A percentile compares a stretch with the other conserved stretches of the same genome.
Conservation (phyloP, 1,139 yeast genomes). For the Debaryomyces coudertii region DNA sequence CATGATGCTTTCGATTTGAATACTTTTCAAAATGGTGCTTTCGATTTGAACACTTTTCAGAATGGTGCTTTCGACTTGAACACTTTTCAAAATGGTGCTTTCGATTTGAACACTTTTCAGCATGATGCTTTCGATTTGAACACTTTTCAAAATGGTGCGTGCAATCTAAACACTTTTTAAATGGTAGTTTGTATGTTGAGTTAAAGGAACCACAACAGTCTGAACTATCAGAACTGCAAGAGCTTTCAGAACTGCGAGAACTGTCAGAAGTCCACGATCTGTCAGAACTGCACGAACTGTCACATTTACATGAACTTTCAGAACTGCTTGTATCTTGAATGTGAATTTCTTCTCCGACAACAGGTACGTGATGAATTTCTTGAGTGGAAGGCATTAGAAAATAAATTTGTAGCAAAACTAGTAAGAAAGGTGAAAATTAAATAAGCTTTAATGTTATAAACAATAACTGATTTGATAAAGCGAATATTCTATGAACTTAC, state of each 20-base stretch:
- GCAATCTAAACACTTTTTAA: neutral
- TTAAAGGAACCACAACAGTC: neutral
- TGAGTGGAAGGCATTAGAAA: constrained; percentile 3
- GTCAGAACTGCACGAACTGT: no score
- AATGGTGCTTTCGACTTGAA: neutral
- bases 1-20: neutral
- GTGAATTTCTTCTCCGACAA: constrained; percentile 1
- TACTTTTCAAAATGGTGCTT: neutral
- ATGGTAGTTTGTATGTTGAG: neutral
- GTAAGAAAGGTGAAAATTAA: constrained; percentile 10
- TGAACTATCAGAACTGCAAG: neutral
- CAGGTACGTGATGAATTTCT: constrained; percentile 2
- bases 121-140: neutral
- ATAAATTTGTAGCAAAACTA: neutral
- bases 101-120: neutral
- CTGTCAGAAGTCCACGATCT: neutral
- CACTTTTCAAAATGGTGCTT: neutral
- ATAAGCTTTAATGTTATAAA: constrained; percentile 1
- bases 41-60: neutral
- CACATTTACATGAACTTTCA: no score
- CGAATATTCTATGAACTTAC: neutral
- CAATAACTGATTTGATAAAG: neutral
- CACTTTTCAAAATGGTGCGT: neutral
- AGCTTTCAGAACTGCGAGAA: neutral
- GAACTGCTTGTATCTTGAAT: neutral